A percentile compares a stretch with the other conserved stretches of the same genome.
Conservation (phyloP, 768 basidiomycete species). For the Crepidotus variabilis region DNA sequence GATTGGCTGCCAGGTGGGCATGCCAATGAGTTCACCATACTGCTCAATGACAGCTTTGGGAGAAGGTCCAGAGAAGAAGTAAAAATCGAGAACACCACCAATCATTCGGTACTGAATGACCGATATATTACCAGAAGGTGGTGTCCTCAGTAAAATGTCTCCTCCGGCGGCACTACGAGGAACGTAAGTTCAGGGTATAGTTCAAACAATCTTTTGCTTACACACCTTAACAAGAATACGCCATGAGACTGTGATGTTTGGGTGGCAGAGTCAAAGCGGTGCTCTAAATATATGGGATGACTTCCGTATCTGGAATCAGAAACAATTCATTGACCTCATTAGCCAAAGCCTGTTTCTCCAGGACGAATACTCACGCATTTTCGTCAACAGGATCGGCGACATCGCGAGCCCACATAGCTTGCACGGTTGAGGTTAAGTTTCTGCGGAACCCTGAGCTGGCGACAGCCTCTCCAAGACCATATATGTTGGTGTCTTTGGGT, state of each 20-base stretch:
- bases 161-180: constrained; percentile 55
- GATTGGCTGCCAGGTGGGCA: constrained; percentile 66
- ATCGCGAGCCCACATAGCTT: constrained; percentile 68
- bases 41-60: constrained; percentile 64
- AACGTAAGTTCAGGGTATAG: constrained; percentile 4
- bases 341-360: no score
- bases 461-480: constrained; percentile 74
- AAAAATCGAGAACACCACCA: constrained; percentile 75
- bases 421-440: constrained; percentile 55
- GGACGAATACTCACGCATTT: constrained; percentile 46
- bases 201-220: background rate
- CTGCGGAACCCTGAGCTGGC: constrained; percentile 67
- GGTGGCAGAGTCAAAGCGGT: constrained; percentile 54
- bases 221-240: constrained; percentile 67
- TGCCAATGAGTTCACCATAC: constrained; percentile 62
- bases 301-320: constrained; percentile 53
- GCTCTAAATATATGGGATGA: constrained; percentile 71
- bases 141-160: constrained; percentile 67
- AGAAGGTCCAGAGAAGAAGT: constrained; percentile 67
- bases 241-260: constrained; percentile 63
- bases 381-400: constrained; percentile 59
- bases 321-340: background rate
- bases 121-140: constrained; percentile 47
- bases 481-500: constrained; percentile 66
- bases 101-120: constrained; percentile 70